Evolutionary conservation across 306 rosid genomes (phyloP).

Genomic region (Sesbania bispinosa): DNA sequence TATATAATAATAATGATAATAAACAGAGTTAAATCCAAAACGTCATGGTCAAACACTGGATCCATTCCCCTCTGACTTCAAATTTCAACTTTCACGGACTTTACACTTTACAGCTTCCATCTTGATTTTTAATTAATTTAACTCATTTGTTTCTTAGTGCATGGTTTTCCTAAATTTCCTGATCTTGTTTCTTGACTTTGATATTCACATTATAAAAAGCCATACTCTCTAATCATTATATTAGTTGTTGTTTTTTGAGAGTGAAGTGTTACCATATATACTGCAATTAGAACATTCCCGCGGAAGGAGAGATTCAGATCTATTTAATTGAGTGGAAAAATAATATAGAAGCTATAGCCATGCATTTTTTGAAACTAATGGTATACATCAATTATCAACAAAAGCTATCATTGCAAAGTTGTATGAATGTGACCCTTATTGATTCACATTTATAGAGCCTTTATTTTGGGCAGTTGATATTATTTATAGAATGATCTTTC

Average conservation of each 20-base stretch:
- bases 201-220: background rate
- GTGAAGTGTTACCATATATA: background rate
- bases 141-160: slow-evolving; percentile 19
- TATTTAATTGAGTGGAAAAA: no score
- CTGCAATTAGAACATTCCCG: slow-evolving; percentile 27
- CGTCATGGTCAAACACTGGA: slow-evolving; percentile 1
- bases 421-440: slow-evolving; percentile 41
- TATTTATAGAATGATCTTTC: slow-evolving; percentile 32
- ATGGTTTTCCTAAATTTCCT: slow-evolving; percentile 27
- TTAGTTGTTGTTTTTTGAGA: background rate
- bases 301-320: no score
- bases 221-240: background rate
- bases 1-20: no score
- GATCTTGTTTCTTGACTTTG: slow-evolving; percentile 29
- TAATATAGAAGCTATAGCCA: background rate
- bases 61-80: background rate
- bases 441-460: slow-evolving; percentile 37
- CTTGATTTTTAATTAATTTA: background rate
- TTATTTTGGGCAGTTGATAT: slow-evolving; percentile 40
- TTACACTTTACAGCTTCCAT: background rate
- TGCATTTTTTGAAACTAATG: background rate
- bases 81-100: slow-evolving; percentile 18
- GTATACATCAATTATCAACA: slow-evolving; percentile 3
- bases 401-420: slow-evolving; percentile 39
- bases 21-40: slow-evolving; percentile 2